phyloP scores from a whole-genome alignment of 768 basidiomycete genomes.

The Boletus patriciae region DNA sequence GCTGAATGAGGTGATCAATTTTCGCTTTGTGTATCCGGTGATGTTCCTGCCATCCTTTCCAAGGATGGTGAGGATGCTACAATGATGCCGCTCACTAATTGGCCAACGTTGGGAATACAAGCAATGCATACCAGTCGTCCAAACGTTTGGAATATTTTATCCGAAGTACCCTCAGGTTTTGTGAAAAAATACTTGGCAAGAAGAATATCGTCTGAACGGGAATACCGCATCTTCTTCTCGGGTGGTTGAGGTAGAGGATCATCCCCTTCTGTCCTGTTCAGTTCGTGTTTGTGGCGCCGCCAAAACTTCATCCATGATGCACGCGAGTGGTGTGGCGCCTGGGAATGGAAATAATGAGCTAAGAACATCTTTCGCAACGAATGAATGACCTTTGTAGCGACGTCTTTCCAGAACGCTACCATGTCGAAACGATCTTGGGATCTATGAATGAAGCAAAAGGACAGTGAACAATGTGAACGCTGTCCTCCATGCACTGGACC shows the following conservation, averaged over 20 bases:
- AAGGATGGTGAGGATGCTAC: conserved; percentile 85
- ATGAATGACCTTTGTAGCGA: conserved; percentile 57
- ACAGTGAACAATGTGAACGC: conserved; percentile 1
- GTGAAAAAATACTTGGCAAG: conserved; percentile 72
- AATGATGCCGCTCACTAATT: conserved; percentile 2
- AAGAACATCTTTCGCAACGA: neutral
- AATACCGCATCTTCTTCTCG: conserved; percentile 88
- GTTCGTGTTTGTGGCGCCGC: conserved; percentile 83
- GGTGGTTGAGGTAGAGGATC: conserved; percentile 74
- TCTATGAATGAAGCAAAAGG: conserved; percentile 30
- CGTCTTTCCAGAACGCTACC: conserved; percentile 80
- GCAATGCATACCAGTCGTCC: conserved; percentile 56
- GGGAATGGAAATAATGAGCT: conserved; percentile 4
- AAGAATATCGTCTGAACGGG: conserved; percentile 72
- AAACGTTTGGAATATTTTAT: conserved; percentile 82
- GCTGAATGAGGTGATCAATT: conserved; percentile 76
- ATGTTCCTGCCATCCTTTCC: conserved; percentile 95
- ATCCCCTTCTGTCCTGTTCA: conserved; percentile 62
- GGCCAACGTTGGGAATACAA: neutral
- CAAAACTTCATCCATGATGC: conserved; percentile 96
- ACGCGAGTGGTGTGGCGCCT: conserved; percentile 89
- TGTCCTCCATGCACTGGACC: conserved; percentile 22
- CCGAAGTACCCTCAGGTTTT: conserved; percentile 78
- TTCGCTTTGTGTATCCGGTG: conserved; percentile 85
- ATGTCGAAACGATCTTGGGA: conserved; percentile 65